phyloP scores from a whole-genome alignment of 192 early-diverging fungal species.

The Mortierella antarctica region DNA sequence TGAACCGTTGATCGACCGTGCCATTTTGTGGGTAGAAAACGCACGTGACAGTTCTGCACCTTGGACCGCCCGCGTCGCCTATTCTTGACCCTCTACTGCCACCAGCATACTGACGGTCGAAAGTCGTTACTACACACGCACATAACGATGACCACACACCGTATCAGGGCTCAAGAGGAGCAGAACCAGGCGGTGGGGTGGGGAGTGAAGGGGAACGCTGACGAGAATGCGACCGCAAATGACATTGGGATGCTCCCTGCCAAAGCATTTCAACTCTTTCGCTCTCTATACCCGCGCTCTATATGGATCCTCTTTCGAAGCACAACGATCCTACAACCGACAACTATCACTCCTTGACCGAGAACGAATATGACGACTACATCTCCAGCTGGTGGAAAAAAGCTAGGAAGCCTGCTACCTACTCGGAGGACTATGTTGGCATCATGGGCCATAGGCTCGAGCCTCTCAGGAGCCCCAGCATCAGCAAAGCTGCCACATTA shows the following conservation, averaged over 20 bases:
- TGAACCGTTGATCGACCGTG: neutral
- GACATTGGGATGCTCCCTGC: too few relatives aligned
- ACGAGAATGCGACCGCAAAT: too few relatives aligned
- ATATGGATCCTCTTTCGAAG: neutral
- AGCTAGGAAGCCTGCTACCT: conserved; percentile 13
- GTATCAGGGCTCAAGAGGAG: too few relatives aligned
- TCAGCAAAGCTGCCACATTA: too few relatives aligned
- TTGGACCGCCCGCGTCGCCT: too few relatives aligned
- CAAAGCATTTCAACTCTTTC: too few relatives aligned
- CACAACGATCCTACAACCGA: neutral
- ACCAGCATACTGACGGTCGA: too few relatives aligned
- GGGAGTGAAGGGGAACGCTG: too few relatives aligned
- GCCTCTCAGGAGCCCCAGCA: neutral
- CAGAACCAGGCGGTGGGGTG: too few relatives aligned
- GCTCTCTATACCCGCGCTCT: neutral
- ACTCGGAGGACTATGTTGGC: conserved; percentile 17
- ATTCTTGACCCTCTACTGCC: too few relatives aligned
- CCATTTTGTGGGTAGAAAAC: neutral
- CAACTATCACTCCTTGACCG: neutral
- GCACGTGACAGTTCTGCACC: neutral
- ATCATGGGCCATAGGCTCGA: neutral
- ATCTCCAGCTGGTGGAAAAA: conserved; percentile 7
- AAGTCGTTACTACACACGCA: too few relatives aligned
- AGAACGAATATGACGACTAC: neutral
- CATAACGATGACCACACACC: too few relatives aligned